Percentiles rank a stretch among this genome's conserved stretches.
phyloP scores from a whole-genome alignment of 2,329 filamentous ascomycete genomes.

The Ascochyta pisi region DNA sequence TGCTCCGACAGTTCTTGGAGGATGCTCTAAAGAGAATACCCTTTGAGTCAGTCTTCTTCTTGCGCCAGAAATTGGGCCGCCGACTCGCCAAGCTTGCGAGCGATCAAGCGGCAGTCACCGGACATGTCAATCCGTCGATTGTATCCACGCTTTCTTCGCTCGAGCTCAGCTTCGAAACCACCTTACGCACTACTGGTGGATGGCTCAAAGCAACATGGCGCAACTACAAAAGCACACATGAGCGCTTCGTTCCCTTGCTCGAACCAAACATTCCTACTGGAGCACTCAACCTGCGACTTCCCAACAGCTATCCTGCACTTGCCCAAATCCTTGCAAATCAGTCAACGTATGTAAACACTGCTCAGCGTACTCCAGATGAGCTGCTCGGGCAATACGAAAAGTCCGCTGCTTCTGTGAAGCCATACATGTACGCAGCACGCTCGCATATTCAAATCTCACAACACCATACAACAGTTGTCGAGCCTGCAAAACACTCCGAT shows the following conservation, averaged over 20 bases:
- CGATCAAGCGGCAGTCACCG: constrained; percentile 31
- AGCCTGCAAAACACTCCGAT: constrained; percentile 38
- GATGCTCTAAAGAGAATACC: constrained; percentile 42
- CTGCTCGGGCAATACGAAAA: constrained; percentile 25
- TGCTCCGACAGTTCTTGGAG: constrained; percentile 57
- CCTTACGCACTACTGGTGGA: constrained; percentile 18
- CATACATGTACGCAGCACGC: constrained; percentile 27
- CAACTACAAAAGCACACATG: constrained; percentile 26
- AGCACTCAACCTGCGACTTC: constrained; percentile 30
- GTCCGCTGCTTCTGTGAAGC: constrained; percentile 19
- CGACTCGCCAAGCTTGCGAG: constrained; percentile 65
- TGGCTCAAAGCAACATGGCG: constrained; percentile 34
- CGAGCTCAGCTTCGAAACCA: constrained; percentile 20
- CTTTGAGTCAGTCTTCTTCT: constrained; percentile 48
- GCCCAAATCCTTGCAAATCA: constrained; percentile 1
- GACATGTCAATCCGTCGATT: not conserved
- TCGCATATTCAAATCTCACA: constrained; percentile 33
- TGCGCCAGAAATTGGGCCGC: constrained; percentile 63
- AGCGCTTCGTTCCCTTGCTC: constrained; percentile 53
- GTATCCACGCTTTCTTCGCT: constrained; percentile 3
- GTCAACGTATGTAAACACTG: not conserved
- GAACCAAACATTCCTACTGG: constrained; percentile 42
- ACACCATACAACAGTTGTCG: not conserved
- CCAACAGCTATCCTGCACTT: constrained; percentile 25
- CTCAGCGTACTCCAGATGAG: constrained; percentile 16